phyloP scores from a whole-genome alignment of 192 early-diverging fungal species.

The Coemansia sp. region DNA sequence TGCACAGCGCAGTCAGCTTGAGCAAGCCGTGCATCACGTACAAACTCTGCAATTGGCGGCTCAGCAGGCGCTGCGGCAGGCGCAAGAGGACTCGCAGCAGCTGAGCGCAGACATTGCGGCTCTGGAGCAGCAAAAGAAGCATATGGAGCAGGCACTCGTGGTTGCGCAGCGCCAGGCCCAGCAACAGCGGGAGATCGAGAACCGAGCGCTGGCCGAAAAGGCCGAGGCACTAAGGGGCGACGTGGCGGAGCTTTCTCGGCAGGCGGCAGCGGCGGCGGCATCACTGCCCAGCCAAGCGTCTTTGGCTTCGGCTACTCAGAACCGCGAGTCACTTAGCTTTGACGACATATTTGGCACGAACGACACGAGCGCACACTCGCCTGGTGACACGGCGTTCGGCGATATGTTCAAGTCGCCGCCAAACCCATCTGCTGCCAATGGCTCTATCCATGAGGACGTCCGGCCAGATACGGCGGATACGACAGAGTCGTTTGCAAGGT shows the following conservation, averaged over 20 bases:
- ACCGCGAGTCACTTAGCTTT: slow-evolving; percentile 40
- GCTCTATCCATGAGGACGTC: background rate
- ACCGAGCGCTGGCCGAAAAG: slow-evolving; percentile 9
- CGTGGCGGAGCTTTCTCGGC: slow-evolving; percentile 20
- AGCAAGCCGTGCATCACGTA: slow-evolving; percentile 47
- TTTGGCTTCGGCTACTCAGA: slow-evolving; percentile 2
- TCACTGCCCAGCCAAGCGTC: background rate
- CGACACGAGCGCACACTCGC: slow-evolving; percentile 22
- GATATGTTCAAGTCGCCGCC: slow-evolving; percentile 15
- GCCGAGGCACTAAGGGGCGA: slow-evolving; percentile 16
- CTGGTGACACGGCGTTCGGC: slow-evolving; percentile 17
- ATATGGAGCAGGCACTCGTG: slow-evolving; percentile 23
- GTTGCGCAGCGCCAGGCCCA: slow-evolving; percentile 28
- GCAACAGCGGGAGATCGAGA: slow-evolving; percentile 26
- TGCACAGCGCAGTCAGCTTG: slow-evolving; percentile 43
- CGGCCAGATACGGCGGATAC: background rate
- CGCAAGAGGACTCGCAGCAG: slow-evolving; percentile 48
- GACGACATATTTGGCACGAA: slow-evolving; percentile 55
- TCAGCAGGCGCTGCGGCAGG: slow-evolving; percentile 39
- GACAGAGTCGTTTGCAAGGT: slow-evolving; percentile 17
- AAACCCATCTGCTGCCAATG: background rate
- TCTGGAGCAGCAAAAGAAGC: slow-evolving; percentile 40
- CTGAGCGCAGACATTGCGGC: slow-evolving; percentile 31
- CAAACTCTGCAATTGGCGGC: slow-evolving; percentile 47
- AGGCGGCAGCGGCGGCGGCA: slow-evolving; percentile 9